A percentile compares a stretch with the other conserved stretches of the same genome.
phyloP scores from a whole-genome alignment of 2,329 filamentous ascomycete genomes.

The Exserohilum rostratum region DNA sequence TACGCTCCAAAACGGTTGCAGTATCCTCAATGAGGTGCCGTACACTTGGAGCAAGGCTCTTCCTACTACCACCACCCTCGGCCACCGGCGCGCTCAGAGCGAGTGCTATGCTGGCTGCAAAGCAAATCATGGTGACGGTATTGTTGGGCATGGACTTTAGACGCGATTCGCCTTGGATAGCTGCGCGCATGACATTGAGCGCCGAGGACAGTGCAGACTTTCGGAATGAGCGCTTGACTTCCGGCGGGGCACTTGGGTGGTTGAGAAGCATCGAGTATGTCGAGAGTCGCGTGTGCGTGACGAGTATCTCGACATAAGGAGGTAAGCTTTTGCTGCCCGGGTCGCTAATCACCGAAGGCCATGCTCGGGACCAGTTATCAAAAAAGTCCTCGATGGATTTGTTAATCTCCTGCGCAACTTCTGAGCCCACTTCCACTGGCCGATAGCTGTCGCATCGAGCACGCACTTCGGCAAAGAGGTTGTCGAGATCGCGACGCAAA shows the following conservation, averaged over 20 bases:
- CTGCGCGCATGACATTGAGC: constrained; percentile 75
- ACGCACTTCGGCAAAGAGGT: constrained; percentile 63
- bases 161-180: constrained; percentile 72
- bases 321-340: constrained; percentile 61
- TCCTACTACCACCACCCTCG: constrained; percentile 24
- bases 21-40: constrained; percentile 64
- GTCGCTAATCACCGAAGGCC: constrained; percentile 49
- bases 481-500: constrained; percentile 68
- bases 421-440: constrained; percentile 57
- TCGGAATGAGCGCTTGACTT: constrained; percentile 75
- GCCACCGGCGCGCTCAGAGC: constrained; percentile 51
- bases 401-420: constrained; percentile 55
- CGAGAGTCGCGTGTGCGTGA: constrained; percentile 73
- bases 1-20: constrained; percentile 70
- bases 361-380: constrained; percentile 67
- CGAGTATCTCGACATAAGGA: constrained; percentile 76
- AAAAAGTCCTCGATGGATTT: constrained; percentile 69
- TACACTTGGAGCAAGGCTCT: constrained; percentile 44
- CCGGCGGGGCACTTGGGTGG: constrained; percentile 71
- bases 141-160: constrained; percentile 80
- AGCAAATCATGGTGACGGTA: constrained; percentile 79
- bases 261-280: constrained; percentile 78
- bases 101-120: constrained; percentile 61
- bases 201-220: constrained; percentile 73
- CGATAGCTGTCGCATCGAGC: constrained; percentile 65